Evolutionary conservation across 495 filamentous ascomycete genomes (phyloP).

Genomic region (Zalerion maritima): DNA sequence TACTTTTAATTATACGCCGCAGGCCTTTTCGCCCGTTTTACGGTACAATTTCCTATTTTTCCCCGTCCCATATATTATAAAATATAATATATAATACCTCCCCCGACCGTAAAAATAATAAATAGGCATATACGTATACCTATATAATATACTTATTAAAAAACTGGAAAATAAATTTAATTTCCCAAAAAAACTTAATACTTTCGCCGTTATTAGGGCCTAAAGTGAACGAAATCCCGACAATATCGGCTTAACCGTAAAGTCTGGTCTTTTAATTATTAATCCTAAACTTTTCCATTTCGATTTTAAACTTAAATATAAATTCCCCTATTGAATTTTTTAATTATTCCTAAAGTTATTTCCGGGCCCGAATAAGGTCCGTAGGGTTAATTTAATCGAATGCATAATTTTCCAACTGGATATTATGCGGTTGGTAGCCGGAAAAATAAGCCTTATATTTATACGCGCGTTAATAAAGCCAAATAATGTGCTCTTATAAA

Average conservation of each 20-base stretch:
- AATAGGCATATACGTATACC: conserved; percentile 6
- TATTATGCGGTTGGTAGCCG: conserved; percentile 2
- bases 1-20: conserved; percentile 6
- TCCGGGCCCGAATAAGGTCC: neutral
- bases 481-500: conserved; percentile 1
- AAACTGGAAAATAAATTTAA: conserved; percentile 8
- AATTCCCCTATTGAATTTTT: neutral
- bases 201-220: conserved; percentile 1
- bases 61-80: conserved; percentile 7
- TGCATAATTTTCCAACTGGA: conserved; percentile 2
- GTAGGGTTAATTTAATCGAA: conserved; percentile 3
- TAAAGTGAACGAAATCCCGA: neutral
- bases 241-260: conserved; percentile 3
- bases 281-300: conserved; percentile 1
- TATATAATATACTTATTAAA: conserved; percentile 5
- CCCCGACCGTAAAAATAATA: too few relatives aligned
- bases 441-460: conserved; percentile 1
- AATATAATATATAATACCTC: conserved; percentile 5
- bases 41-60: conserved; percentile 5
- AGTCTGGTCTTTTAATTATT: conserved; percentile 1
- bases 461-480: conserved; percentile 4
- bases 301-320: conserved; percentile 1
- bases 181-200: conserved; percentile 6
- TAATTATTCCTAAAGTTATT: conserved; percentile 1
- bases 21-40: conserved; percentile 5